A percentile compares a stretch with the other conserved stretches of the same genome.
phyloP scores from a whole-genome alignment of 768 basidiomycete genomes.

The Coprinopsis cinerea region DNA sequence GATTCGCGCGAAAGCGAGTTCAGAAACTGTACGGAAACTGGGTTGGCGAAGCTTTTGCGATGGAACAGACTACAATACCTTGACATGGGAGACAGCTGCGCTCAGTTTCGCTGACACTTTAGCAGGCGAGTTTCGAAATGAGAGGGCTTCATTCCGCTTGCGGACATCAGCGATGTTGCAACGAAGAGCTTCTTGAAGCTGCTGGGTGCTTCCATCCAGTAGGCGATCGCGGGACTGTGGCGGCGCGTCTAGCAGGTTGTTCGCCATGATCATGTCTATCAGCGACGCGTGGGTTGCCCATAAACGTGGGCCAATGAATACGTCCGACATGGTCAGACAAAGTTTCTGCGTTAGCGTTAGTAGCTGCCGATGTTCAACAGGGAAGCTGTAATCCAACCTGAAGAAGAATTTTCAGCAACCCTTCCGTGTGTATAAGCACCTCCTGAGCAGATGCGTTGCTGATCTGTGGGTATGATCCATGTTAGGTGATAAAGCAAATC shows the following conservation, averaged over 20 bases:
- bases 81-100: slow-evolving; percentile 51
- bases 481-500: neutral
- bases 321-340: slow-evolving; percentile 67
- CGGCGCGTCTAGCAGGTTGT: slow-evolving; percentile 24
- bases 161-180: slow-evolving; percentile 66
- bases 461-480: slow-evolving; percentile 35
- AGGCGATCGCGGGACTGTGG: slow-evolving; percentile 24
- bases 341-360: slow-evolving; percentile 41
- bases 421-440: slow-evolving; percentile 48
- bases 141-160: slow-evolving; percentile 74
- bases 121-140: slow-evolving; percentile 62
- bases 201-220: slow-evolving; percentile 34
- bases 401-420: slow-evolving; percentile 48
- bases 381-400: slow-evolving; percentile 40
- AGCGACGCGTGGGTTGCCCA: slow-evolving; percentile 53
- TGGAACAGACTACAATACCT: slow-evolving; percentile 25
- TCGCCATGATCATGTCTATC: slow-evolving; percentile 42
- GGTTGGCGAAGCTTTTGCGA: slow-evolving; percentile 8
- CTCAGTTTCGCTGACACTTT: slow-evolving; percentile 55
- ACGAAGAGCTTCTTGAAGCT: slow-evolving; percentile 42
- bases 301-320: slow-evolving; percentile 65
- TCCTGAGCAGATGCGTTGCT: slow-evolving; percentile 46
- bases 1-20: slow-evolving; percentile 71
- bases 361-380: neutral
- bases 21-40: slow-evolving; percentile 42